Evolutionary conservation across 192 early-diverging fungal species (phyloP).

Genomic region (Coemansia sp.): DNA sequence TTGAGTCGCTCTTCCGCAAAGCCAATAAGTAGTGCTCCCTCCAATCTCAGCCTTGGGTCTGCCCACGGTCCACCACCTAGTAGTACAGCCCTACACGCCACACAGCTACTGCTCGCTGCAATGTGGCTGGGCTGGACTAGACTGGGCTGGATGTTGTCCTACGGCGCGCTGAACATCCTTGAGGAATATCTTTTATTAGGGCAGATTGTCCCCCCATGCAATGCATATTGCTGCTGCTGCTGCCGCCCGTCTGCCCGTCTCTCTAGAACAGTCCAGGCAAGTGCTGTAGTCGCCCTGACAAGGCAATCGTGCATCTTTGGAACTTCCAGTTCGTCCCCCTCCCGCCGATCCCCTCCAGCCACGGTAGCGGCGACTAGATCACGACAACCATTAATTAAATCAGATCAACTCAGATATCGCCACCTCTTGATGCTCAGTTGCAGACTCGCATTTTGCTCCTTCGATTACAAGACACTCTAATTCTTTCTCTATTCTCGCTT

Average conservation of each 20-base stretch:
- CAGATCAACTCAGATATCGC: neutral
- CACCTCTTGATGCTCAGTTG: neutral
- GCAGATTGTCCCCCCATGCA: neutral
- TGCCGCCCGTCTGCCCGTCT: neutral
- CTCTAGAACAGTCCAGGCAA: neutral
- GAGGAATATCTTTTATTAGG: neutral
- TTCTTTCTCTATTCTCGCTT: neutral
- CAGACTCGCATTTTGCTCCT: neutral
- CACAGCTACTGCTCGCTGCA: neutral
- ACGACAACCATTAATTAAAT: neutral
- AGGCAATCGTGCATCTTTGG: neutral
- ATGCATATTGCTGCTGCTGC: neutral
- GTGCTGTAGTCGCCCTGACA: neutral
- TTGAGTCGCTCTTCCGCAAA: neutral
- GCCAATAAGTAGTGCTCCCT: neutral
- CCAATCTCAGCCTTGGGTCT: neutral
- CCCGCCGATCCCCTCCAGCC: neutral
- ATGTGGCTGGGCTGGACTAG: no score
- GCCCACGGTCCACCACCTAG: neutral
- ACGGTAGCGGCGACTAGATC: neutral
- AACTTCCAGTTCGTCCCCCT: neutral
- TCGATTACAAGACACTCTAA: neutral
- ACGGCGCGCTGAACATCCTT: neutral
- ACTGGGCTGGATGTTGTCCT: neutral
- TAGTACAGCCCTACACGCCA: neutral